Conservation (phyloP, 192 early-diverging fungal genomes). For the Haplosporangium gracile region DNA sequence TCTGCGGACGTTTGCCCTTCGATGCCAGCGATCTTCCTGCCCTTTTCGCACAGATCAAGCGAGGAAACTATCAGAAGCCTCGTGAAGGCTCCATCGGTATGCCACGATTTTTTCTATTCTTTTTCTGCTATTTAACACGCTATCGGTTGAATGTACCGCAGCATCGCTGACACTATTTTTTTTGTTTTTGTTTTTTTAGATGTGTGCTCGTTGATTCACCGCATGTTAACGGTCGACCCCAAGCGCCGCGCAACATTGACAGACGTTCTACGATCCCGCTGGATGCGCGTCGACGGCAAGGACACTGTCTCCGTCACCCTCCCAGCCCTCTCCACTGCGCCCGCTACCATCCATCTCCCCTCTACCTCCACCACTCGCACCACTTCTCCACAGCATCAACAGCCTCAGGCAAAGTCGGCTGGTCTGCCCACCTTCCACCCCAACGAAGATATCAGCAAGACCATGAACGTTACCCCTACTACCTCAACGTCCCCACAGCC, state of each 20-base stretch:
- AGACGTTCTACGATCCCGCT: slow-evolving; percentile 66
- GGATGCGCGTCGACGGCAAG: slow-evolving; percentile 59
- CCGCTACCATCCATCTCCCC: slow-evolving; percentile 24
- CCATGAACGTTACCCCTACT: background rate
- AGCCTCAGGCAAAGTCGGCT: slow-evolving; percentile 18
- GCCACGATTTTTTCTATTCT: background rate
- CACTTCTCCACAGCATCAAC: slow-evolving; percentile 18
- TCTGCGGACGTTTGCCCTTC: slow-evolving; percentile 72
- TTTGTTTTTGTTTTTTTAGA: slow-evolving; percentile 21
- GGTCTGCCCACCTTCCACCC: slow-evolving; percentile 38
- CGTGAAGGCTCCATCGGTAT: slow-evolving; percentile 50
- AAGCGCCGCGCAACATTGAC: slow-evolving; percentile 68
- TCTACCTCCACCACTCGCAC: slow-evolving; percentile 19
- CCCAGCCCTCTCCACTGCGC: slow-evolving; percentile 32
- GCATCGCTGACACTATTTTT: background rate
- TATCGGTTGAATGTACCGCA: background rate
- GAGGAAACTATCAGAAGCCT: slow-evolving; percentile 67
- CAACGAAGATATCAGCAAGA: slow-evolving; percentile 46
- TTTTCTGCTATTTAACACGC: background rate
- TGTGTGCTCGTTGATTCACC: slow-evolving; percentile 63
- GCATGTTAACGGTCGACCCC: slow-evolving; percentile 66
- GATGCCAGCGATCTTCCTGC: slow-evolving; percentile 68
- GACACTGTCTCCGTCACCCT: slow-evolving; percentile 29
- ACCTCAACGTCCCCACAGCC: background rate
- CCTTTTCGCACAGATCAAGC: slow-evolving; percentile 72